Evolutionary conservation across 768 basidiomycete genomes (phyloP).

Genomic region (Naganishia antarctica): DNA sequence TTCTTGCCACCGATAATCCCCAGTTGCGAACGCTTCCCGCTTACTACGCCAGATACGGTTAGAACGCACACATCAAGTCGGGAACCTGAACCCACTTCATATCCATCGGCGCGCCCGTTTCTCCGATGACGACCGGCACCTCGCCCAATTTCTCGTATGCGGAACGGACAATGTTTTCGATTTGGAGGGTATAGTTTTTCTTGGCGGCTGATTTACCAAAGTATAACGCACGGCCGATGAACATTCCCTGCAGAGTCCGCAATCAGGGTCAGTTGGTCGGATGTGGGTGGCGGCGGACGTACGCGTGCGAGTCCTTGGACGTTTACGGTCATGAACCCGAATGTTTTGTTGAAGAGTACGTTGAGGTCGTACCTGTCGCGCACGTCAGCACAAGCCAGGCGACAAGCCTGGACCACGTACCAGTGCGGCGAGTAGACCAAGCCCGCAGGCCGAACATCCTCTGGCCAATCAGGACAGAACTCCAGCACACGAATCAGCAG

Average conservation of each 20-base stretch:
- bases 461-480: conserved; percentile 75
- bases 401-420: conserved; percentile 45
- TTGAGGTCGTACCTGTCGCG: conserved; percentile 79
- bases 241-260: conserved; percentile 64
- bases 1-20: conserved; percentile 74
- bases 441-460: conserved; percentile 58
- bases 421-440: conserved; percentile 73
- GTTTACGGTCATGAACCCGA: conserved; percentile 80
- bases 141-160: conserved; percentile 70
- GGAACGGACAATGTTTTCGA: conserved; percentile 68
- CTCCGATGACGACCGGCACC: conserved; percentile 78
- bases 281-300: no score
- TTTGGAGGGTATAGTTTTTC: conserved; percentile 76
- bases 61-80: not conserved
- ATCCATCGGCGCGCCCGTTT: conserved; percentile 94
- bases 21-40: conserved; percentile 64
- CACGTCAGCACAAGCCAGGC: not conserved
- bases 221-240: conserved; percentile 71
- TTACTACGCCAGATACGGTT: conserved; percentile 52
- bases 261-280: no score
- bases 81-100: conserved; percentile 65
- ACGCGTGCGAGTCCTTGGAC: conserved; percentile 88
- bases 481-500: conserved; percentile 42
- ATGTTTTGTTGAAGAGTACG: conserved; percentile 74
- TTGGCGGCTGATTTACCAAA: conserved; percentile 79